These are phyloP conservation scores for Candida awuae DNA, from an alignment of 805 yeast genomes.

Conservation along the genomic window DNA sequence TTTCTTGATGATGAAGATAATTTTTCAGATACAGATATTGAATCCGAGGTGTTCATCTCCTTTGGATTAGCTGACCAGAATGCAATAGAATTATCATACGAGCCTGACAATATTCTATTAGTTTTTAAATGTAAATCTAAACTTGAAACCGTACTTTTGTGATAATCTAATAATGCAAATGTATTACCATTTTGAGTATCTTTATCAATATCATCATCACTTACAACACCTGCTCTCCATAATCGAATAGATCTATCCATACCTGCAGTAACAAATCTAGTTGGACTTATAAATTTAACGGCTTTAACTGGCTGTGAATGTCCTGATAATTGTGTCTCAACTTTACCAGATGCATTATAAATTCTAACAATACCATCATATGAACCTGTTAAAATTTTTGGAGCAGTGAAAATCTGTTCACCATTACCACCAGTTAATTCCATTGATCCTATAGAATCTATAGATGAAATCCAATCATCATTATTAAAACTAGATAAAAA, in stretches of 20 bases:
- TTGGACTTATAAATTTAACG: constrained; percentile 69
- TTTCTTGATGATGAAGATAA: constrained; percentile 78
- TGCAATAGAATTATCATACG: constrained; percentile 72
- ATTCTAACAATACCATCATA: constrained; percentile 88
- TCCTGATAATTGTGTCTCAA: constrained; percentile 74
- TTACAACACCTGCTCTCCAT: constrained; percentile 60
- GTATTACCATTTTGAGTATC: constrained; percentile 54
- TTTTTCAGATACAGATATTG: constrained; percentile 28
- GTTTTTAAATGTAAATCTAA: constrained; percentile 50
- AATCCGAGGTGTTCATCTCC: constrained; percentile 62
- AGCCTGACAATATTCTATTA: constrained; percentile 70
- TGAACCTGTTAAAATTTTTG: constrained; percentile 74
- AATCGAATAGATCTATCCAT: constrained; percentile 82
- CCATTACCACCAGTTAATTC: constrained; percentile 25
- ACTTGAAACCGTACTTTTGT: constrained; percentile 76
- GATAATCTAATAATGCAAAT: constrained; percentile 81
- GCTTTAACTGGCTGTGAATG: constrained; percentile 83
- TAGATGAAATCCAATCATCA: constrained; percentile 92
- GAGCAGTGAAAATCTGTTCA: constrained; percentile 30
- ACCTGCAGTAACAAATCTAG: constrained; percentile 76
- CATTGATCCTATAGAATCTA: constrained; percentile 39
- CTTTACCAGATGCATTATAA: constrained; percentile 74
- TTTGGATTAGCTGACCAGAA: constrained; percentile 84
- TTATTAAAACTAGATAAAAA: constrained; percentile 79
- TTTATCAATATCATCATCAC: constrained; percentile 38